Base-by-base conservation (phyloP, 73 alveolate species). In the Paramecium pentaurelia region DNA sequence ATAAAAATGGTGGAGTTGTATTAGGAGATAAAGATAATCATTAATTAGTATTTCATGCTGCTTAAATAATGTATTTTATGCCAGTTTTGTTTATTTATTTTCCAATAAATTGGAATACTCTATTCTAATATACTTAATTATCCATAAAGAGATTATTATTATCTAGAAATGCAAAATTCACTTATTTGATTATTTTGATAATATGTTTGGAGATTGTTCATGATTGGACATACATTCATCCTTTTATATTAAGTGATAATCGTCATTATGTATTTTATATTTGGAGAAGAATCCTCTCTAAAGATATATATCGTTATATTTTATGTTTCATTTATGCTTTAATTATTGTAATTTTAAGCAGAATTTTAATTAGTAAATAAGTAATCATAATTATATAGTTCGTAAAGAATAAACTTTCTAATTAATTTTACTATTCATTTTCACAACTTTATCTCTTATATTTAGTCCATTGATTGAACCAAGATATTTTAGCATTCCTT, bases 191-290 rank as follows among this genome's bases (percentile, higher is more conserved):
- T 49, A 22, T 77, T 11, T 3, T 42, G 16, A 20, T 40, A 32
- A n/a, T 49, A 10, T 80, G 91, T 45, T 45, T 42, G 16, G 40
- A 32, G 30, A 25, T 80, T 11, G 73, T 80, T 22, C 71, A 80
- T 42, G 3, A 42, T 45, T 80, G 54, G 58, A 84, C 93, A 28
- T 90, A 70, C 58, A 88, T 71, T n/a, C 96, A 93, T 93, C 90
- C 90, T 4, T 93, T 87, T 73, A 86, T 93, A 14, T 58, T 93
- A 44, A 49, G 94, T 8, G 96, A 93, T 58, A 93, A 93, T 54
- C 77, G 93, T 7, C 96, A 93, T 88, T 93, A 93, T 40, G 89
- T 86, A 30, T 93, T 93, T 58, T 93, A 93, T 90, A 87, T 93
- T 84, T 93, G 95, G 95, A 93, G 89, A 47, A 88, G 54, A 27